phyloP scores from a whole-genome alignment of 2,329 filamentous ascomycete species.

The Dactylellina drechsleri region DNA sequence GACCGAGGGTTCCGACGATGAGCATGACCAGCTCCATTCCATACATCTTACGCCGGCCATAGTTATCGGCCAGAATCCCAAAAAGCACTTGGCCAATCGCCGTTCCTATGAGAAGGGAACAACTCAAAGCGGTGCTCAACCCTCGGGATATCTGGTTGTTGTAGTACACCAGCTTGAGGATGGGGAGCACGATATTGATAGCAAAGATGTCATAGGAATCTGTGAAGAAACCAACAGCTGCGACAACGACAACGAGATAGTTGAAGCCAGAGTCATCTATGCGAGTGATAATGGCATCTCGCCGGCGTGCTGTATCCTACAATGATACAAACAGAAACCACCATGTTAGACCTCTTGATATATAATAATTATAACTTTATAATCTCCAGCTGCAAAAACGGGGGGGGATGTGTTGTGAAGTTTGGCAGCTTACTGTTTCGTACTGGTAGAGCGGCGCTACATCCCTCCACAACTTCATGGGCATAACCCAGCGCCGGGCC shows the following conservation, averaged over 20 bases:
- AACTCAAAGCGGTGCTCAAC: slow-evolving; percentile 60
- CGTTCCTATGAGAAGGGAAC: slow-evolving; percentile 62
- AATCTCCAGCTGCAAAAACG: not conserved
- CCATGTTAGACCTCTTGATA: not conserved
- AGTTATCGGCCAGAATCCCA: slow-evolving; percentile 65
- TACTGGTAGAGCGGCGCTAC: slow-evolving; percentile 22
- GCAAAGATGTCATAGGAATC: slow-evolving; percentile 64
- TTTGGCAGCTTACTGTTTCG: slow-evolving; percentile 23
- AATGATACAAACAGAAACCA: not conserved
- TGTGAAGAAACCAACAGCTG: slow-evolving; percentile 66
- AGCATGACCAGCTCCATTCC: slow-evolving; percentile 65
- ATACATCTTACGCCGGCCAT: slow-evolving; percentile 67
- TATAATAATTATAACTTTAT: no score
- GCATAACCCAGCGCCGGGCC: slow-evolving; percentile 16
- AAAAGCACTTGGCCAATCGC: slow-evolving; percentile 65
- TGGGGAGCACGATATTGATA: slow-evolving; percentile 66
- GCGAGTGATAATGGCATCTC: slow-evolving; percentile 15
- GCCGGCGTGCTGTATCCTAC: slow-evolving; percentile 14
- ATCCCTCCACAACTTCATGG: slow-evolving; percentile 21
- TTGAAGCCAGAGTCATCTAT: slow-evolving; percentile 40
- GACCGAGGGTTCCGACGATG: slow-evolving; percentile 65
- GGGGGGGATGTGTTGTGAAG: not conserved
- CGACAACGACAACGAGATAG: slow-evolving; percentile 62
- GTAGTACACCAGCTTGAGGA: slow-evolving; percentile 66
- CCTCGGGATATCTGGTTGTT: slow-evolving; percentile 58